A percentile compares a stretch with the other conserved stretches of the same genome.
Conservation (phyloP, 179 eudicot genomes). For the Drosera spatulata region DNA sequence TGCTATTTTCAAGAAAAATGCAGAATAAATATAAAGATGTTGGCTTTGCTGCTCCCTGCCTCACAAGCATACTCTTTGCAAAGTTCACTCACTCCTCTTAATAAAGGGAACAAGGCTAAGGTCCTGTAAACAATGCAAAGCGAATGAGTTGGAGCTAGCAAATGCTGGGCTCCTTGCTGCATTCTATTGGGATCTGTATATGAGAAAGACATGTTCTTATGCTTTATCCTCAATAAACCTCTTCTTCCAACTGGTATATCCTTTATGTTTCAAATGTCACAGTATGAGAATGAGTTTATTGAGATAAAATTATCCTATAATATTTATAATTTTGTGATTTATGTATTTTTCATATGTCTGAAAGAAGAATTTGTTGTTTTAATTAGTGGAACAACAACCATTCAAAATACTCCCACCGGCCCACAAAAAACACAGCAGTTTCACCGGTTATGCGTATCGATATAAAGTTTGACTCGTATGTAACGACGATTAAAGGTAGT, state of each 20-base stretch:
- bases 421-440: too few relatives aligned
- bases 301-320: too few relatives aligned
- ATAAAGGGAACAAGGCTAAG: constrained; percentile 27
- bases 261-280: too few relatives aligned
- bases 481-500: too few relatives aligned
- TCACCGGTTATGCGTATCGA: too few relatives aligned
- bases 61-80: not conserved
- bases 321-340: too few relatives aligned
- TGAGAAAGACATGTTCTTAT: constrained; percentile 56
- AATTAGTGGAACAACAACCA: not conserved
- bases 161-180: constrained; percentile 28
- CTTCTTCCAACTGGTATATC: too few relatives aligned
- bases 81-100: too few relatives aligned
- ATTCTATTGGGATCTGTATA: constrained; percentile 64
- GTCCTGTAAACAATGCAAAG: constrained; percentile 39
- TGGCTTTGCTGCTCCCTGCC: constrained; percentile 3
- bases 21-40: not conserved
- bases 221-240: constrained; percentile 13
- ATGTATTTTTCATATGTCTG: too few relatives aligned
- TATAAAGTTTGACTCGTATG: too few relatives aligned
- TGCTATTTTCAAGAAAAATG: not conserved
- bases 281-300: too few relatives aligned
- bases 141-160: constrained; percentile 49
- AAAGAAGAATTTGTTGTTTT: too few relatives aligned
- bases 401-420: not conserved